Conservation (phyloP, 2,329 filamentous ascomycete species). For the Curvularia hawaiiensis region DNA sequence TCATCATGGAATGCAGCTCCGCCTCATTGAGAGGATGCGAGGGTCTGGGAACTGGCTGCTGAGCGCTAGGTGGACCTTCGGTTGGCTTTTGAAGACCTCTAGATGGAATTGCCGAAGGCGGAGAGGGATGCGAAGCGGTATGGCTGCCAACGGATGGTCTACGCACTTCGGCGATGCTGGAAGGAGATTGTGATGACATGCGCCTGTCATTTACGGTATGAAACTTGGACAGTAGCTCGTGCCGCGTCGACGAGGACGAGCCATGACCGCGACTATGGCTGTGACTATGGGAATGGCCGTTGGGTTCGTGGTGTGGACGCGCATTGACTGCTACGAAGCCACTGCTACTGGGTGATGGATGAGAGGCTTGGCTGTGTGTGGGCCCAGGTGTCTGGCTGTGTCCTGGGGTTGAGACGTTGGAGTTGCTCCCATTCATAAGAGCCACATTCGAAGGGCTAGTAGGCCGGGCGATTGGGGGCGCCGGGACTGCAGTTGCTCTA, state of each 20-base stretch:
- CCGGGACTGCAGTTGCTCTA: constrained; percentile 57
- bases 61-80: constrained; percentile 22
- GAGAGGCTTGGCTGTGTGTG: constrained; percentile 17
- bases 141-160: constrained; percentile 38
- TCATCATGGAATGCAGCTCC: constrained; percentile 50
- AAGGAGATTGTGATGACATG: constrained; percentile 35
- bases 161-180: constrained; percentile 28
- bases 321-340: constrained; percentile 66
- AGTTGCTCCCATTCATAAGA: constrained; percentile 48
- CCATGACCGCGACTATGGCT: constrained; percentile 48
- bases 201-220: constrained; percentile 62
- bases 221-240: constrained; percentile 67
- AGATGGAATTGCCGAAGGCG: constrained; percentile 26
- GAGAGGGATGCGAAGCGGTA: constrained; percentile 33
- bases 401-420: constrained; percentile 18
- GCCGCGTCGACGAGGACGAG: constrained; percentile 61
- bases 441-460: constrained; percentile 50
- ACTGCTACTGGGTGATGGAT: constrained; percentile 48
- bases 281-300: constrained; percentile 32
- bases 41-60: constrained; percentile 27
- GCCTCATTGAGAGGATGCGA: constrained; percentile 39
- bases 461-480: constrained; percentile 38
- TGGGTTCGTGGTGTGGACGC: constrained; percentile 49
- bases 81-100: constrained; percentile 39
- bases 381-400: constrained; percentile 12